Evolutionary conservation across 805 yeast species (phyloP).

Genomic region (Pichia kluyveri): DNA sequence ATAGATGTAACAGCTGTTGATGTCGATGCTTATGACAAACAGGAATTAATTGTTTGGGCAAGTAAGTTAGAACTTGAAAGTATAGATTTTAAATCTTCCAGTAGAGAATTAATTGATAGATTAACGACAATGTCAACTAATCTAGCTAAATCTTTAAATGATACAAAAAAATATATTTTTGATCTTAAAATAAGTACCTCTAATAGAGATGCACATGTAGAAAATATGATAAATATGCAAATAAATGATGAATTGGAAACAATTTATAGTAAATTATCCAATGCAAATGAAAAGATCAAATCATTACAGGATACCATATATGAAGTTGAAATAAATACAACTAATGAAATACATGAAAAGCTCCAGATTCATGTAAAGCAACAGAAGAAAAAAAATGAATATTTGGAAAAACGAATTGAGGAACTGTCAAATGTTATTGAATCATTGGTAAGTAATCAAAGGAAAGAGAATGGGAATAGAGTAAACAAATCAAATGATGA

Average conservation of each 20-base stretch:
- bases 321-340: neutral
- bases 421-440: neutral
- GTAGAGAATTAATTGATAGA: slow-evolving; percentile 9
- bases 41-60: slow-evolving; percentile 38
- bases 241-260: slow-evolving; percentile 4
- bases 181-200: slow-evolving; percentile 6
- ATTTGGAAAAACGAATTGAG: neutral
- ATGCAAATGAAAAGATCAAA: neutral
- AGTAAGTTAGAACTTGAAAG: slow-evolving; percentile 41
- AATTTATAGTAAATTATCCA: neutral
- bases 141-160: slow-evolving; percentile 4
- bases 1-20: neutral
- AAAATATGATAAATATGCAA: slow-evolving; percentile 2
- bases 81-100: slow-evolving; percentile 30
- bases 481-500: no score
- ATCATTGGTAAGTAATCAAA: no score
- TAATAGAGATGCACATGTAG: slow-evolving; percentile 1
- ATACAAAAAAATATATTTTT: slow-evolving; percentile 2
- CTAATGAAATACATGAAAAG: neutral
- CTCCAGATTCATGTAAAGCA: neutral
- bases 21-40: slow-evolving; percentile 5
- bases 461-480: no score
- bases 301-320: neutral
- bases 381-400: neutral
- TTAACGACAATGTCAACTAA: slow-evolving; percentile 9